Conservation (phyloP, 768 basidiomycete genomes). For the Pisolithus albus region DNA sequence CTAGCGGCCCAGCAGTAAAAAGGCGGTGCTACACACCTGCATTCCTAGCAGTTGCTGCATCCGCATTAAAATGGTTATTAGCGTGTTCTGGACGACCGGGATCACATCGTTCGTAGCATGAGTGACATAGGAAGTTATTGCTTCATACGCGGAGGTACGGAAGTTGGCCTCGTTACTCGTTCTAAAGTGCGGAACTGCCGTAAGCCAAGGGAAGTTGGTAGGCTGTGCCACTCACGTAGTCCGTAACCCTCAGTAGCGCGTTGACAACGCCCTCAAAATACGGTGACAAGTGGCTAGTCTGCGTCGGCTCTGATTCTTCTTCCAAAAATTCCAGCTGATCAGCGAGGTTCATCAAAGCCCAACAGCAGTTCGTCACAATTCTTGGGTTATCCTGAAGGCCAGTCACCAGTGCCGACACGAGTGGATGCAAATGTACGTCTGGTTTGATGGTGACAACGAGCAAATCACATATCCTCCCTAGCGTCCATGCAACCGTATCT, state of each 20-base stretch:
- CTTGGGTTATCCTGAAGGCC: constrained; percentile 77
- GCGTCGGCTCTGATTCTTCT: constrained; percentile 46
- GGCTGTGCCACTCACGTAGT: constrained; percentile 51
- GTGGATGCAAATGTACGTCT: constrained; percentile 76
- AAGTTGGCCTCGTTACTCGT: constrained; percentile 85
- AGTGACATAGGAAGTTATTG: constrained; percentile 80
- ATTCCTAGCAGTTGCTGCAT: constrained; percentile 85
- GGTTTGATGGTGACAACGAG: constrained; percentile 82
- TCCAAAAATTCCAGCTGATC: constrained; percentile 79
- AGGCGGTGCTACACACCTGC: constrained; percentile 46
- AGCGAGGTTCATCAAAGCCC: constrained; percentile 93
- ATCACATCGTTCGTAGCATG: constrained; percentile 78
- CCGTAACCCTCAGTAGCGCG: constrained; percentile 80
- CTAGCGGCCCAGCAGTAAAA: not conserved
- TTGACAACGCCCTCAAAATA: constrained; percentile 86
- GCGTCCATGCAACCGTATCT: constrained; percentile 97
- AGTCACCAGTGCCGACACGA: constrained; percentile 75
- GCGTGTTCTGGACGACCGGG: constrained; percentile 73
- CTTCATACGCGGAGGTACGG: constrained; percentile 93
- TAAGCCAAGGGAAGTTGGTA: constrained; percentile 6
- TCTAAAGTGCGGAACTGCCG: constrained; percentile 30
- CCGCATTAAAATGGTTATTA: constrained; percentile 74
- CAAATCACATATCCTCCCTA: constrained; percentile 90
- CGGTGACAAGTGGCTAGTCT: constrained; percentile 66
- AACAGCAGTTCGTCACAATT: constrained; percentile 90